A percentile compares a stretch with the other conserved stretches of the same genome.
phyloP scores from a whole-genome alignment of 2,329 filamentous ascomycete species.

The Pestalotiopsis fici region DNA sequence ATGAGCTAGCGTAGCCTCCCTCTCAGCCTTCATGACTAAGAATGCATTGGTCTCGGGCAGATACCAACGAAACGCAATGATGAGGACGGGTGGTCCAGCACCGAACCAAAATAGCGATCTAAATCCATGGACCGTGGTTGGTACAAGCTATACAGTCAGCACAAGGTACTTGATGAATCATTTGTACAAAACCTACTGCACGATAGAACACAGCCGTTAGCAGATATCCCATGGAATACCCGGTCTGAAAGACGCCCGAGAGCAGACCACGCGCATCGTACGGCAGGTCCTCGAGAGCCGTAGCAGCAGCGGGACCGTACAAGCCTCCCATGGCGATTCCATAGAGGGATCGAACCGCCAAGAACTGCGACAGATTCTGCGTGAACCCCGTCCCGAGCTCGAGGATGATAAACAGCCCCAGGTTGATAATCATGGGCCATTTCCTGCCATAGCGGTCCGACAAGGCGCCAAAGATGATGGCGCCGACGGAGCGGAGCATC shows the following conservation, averaged over 20 bases:
- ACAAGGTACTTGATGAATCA: background rate
- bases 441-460: constrained; percentile 59
- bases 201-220: constrained; percentile 59
- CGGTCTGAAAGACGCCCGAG: constrained; percentile 75
- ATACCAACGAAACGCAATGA: constrained; percentile 77
- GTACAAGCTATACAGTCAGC: constrained; percentile 48
- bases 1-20: constrained; percentile 66
- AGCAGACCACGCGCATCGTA: constrained; percentile 70
- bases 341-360: constrained; percentile 75
- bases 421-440: constrained; percentile 78
- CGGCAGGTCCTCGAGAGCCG: constrained; percentile 75
- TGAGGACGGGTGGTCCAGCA: constrained; percentile 74
- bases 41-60: constrained; percentile 78
- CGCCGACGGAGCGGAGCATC: constrained; percentile 60
- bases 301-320: constrained; percentile 78
- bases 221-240: constrained; percentile 69
- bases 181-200: constrained; percentile 33
- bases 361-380: constrained; percentile 67
- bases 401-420: constrained; percentile 69
- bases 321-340: constrained; percentile 82
- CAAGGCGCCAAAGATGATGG: constrained; percentile 54
- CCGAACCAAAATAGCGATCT: constrained; percentile 89
- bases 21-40: constrained; percentile 28
- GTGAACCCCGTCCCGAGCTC: constrained; percentile 74
- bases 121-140: constrained; percentile 80